Percentiles rank a stretch among this genome's conserved stretches.
Conservation (phyloP, 2,329 filamentous ascomycete species). For the Hypoxylon sp. region DNA sequence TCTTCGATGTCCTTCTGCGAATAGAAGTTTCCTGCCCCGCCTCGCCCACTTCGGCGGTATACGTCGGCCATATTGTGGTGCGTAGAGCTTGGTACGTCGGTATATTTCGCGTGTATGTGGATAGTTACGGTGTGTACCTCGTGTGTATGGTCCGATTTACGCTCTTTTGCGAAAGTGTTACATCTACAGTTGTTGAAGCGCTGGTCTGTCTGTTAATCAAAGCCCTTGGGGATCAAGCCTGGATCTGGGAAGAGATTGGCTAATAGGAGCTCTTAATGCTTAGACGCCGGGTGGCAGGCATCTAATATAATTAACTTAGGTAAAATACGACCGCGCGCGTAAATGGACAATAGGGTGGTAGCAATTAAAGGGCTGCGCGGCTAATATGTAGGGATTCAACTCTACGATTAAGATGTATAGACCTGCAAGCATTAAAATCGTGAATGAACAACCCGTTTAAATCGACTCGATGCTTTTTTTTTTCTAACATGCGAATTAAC, state of each 20-base stretch:
- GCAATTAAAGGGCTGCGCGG: constrained; percentile 22
- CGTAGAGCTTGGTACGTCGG: constrained; percentile 7
- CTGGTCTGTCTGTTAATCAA: neutral
- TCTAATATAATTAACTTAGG: constrained; percentile 28
- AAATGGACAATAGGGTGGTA: constrained; percentile 22
- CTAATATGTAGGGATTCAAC: neutral
- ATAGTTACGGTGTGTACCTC: neutral
- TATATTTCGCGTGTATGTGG: constrained; percentile 12
- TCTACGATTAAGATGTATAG: neutral
- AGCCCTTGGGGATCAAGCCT: constrained; percentile 1
- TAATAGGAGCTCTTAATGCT: constrained; percentile 3
- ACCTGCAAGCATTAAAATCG: neutral
- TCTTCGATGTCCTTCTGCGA: constrained; percentile 67
- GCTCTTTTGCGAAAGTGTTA: neutral
- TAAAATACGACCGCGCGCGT: constrained; percentile 41
- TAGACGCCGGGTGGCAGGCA: constrained; percentile 21
- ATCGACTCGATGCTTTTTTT: neutral
- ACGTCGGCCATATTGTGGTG: constrained; percentile 56
- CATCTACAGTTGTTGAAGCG: neutral
- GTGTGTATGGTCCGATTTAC: constrained; percentile 7
- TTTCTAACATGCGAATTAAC: neutral
- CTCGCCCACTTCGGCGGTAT: constrained; percentile 69
- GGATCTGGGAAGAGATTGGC: neutral
- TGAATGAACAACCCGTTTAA: neutral
- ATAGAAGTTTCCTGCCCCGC: constrained; percentile 75